Base-by-base conservation (phyloP, 2,329 filamentous ascomycete species). In the Myriosclerotinia scirpicola region DNA sequence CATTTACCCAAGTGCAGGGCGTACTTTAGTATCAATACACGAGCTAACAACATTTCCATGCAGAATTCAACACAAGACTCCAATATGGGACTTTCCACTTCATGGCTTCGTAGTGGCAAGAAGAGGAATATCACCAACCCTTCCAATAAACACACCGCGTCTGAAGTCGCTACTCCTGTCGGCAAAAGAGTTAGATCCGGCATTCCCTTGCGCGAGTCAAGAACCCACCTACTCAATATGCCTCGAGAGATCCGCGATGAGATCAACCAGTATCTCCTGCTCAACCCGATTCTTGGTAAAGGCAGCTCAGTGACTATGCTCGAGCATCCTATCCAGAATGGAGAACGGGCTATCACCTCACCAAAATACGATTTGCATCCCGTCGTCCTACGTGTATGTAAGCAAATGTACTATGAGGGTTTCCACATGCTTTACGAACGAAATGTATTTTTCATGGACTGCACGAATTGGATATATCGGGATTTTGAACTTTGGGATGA, bases 401-500 rank as follows among this genome's bases (percentile, higher is more conserved):
- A 50, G n/a, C 20, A 38, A 15, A 50, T 60, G 30, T 38, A 60
- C 22, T 12, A 48, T 1, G 56, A 50, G 5, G 58, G 58, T 7
- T 15, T 36, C 4, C n/a, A 38, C 0, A 36, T 50, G 1, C 15
- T 60, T 2, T 60, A 60, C 34, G 42, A 50, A n/a, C 26, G n/a
- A 5, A 60, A 60, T 17, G n/a, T 17, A 6, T 60, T 60, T 3
- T 50, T 50, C 30, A 50, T 50, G 58, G 58, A 60, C 17, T 60
- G 58, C 30, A 60, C 58, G 0, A 50, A 60, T 17, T 60, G 58
- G 58, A 50, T 60, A 2, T 60, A 60, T 60, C 58, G 44, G 5
- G 17, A 46, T 1, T 34, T 3, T 34, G 55, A 34, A 20, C 5
- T 8, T 0, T 20, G 20, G 5, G 26, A 34, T 6, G 22, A 14